Conservation (phyloP, 2,329 filamentous ascomycete genomes). For the Aspergillus niger region DNA sequence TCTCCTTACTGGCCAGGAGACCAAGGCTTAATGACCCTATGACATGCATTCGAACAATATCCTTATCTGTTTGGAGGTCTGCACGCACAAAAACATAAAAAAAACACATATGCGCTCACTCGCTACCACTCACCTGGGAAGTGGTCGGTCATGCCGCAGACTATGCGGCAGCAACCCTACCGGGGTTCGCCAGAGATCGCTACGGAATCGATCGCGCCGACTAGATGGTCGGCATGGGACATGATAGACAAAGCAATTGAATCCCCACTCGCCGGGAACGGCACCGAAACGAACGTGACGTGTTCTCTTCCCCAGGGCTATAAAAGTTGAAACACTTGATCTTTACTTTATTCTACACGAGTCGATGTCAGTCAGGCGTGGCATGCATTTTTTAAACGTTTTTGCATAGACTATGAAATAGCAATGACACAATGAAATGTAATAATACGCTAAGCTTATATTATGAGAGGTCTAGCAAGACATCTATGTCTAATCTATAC, state of each 20-base stretch:
- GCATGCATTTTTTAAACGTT: neutral
- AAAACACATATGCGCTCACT: neutral
- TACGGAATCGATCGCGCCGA: constrained; percentile 10
- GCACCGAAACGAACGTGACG: neutral
- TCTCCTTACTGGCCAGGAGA: constrained; percentile 68
- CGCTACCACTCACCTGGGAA: neutral
- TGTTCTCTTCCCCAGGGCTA: neutral
- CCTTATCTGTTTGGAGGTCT: constrained; percentile 1
- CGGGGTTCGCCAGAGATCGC: neutral
- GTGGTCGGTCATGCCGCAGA: neutral
- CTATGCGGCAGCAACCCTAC: neutral
- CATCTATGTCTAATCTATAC: neutral
- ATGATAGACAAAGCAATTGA: neutral
- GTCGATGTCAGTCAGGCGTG: neutral
- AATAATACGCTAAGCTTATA: neutral
- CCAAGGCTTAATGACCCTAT: constrained; percentile 23
- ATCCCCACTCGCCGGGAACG: neutral
- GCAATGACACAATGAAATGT: neutral
- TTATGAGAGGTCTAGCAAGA: neutral
- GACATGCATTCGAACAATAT: constrained; percentile 7
- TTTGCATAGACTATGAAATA: constrained; percentile 6
- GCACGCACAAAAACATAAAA: constrained; percentile 4
- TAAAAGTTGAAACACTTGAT: neutral
- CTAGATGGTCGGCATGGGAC: constrained; percentile 9
- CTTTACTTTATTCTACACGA: neutral